Evolutionary conservation across 768 basidiomycete genomes (phyloP).

Genomic region (Podaxis sp.): DNA sequence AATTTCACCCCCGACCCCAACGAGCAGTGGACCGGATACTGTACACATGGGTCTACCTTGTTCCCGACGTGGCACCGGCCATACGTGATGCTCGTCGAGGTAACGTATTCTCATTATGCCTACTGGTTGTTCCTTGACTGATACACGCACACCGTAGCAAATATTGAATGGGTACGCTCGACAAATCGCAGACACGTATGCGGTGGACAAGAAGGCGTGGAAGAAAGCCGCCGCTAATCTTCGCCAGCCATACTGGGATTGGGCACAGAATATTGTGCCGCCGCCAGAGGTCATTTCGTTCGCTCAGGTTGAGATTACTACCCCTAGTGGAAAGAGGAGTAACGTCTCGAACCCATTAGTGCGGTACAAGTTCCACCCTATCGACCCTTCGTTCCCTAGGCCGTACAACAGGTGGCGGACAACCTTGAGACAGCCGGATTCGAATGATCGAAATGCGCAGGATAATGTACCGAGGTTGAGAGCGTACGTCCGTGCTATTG

Average conservation of each 20-base stretch:
- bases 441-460: constrained; percentile 23
- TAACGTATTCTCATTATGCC: constrained; percentile 16
- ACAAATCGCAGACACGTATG: constrained; percentile 41
- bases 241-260: constrained; percentile 52
- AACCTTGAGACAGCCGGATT: constrained; percentile 35
- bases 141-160: constrained; percentile 37
- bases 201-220: constrained; percentile 27
- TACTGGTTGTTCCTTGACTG: not conserved
- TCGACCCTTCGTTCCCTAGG: constrained; percentile 28
- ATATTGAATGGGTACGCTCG: constrained; percentile 39
- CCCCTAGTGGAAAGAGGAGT: constrained; percentile 24
- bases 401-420: constrained; percentile 32
- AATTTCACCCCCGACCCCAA: constrained; percentile 23
- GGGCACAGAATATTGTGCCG: constrained; percentile 40
- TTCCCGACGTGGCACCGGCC: constrained; percentile 61
- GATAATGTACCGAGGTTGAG: constrained; percentile 31
- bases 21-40: constrained; percentile 45
- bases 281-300: constrained; percentile 36
- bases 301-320: constrained; percentile 27
- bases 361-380: constrained; percentile 32
- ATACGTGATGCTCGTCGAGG: constrained; percentile 52
- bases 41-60: constrained; percentile 51
- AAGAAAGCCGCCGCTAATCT: constrained; percentile 32
- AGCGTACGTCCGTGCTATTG: constrained; percentile 19
- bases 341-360: constrained; percentile 32